Conservation (phyloP, 805 yeast species). For the Starmerella sp. region DNA sequence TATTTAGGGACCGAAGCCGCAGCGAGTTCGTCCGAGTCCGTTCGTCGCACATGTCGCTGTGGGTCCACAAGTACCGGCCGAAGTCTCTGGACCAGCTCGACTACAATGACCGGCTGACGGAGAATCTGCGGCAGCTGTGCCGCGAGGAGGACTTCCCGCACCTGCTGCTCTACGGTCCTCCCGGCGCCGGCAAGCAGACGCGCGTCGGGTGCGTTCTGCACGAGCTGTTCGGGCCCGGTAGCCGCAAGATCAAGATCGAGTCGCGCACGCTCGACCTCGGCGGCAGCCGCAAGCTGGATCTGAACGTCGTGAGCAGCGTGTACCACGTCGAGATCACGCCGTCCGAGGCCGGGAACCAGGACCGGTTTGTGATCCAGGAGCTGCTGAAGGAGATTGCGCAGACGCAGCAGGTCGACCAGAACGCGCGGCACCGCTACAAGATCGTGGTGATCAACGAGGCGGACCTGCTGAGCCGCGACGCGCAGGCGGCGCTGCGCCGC, state of each 20-base stretch:
- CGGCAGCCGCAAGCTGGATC: conserved; percentile 63
- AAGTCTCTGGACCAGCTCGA: conserved; percentile 48
- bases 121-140: conserved; percentile 50
- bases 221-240: conserved; percentile 72
- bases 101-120: conserved; percentile 56
- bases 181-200: conserved; percentile 96
- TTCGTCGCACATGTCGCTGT: conserved; percentile 39
- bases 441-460: conserved; percentile 90
- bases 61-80: conserved; percentile 96
- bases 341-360: conserved; percentile 91
- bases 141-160: conserved; percentile 85
- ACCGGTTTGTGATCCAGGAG: conserved; percentile 89
- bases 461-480: conserved; percentile 84
- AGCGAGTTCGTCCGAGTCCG: not conserved
- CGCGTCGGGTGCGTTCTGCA: conserved; percentile 69
- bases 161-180: conserved; percentile 82
- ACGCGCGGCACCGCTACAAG: conserved; percentile 44
- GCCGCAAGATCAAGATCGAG: conserved; percentile 78
- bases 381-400: conserved; percentile 88
- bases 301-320: conserved; percentile 85
- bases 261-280: conserved; percentile 66
- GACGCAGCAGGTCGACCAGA: conserved; percentile 84
- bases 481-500: conserved; percentile 84
- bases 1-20: too few relatives aligned
- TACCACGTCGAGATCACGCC: conserved; percentile 93